Conservation (phyloP, 495 filamentous ascomycete species). For the Gamarada debralockiae region DNA sequence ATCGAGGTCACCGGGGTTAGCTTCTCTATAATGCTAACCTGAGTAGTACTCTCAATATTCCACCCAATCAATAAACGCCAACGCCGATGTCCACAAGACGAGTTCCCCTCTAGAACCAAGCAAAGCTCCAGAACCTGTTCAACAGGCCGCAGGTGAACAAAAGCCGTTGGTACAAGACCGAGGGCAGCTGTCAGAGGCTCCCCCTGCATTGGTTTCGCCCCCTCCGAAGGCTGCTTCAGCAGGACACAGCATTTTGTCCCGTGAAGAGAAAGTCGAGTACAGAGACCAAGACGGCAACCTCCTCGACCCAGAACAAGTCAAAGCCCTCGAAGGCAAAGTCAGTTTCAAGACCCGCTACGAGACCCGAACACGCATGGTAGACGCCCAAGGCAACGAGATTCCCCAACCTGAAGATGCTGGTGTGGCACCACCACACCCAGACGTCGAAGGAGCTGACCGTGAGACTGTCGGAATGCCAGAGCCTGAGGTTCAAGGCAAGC, state of each 20-base stretch:
- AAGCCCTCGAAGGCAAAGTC: conserved; percentile 82
- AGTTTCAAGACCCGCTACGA: conserved; percentile 93
- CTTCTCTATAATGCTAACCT: conserved; percentile 13
- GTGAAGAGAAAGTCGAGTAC: conserved; percentile 88
- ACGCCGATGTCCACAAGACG: conserved; percentile 22
- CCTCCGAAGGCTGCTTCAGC: conserved; percentile 33
- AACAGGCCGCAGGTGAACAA: conserved; percentile 24
- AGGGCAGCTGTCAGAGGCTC: conserved; percentile 21
- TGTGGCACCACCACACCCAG: conserved; percentile 78
- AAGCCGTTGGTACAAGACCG: conserved; percentile 13
- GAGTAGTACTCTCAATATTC: conserved; percentile 30
- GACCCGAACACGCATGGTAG: conserved; percentile 80
- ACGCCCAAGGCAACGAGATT: conserved; percentile 70
- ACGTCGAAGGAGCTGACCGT: conserved; percentile 69
- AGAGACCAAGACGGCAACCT: conserved; percentile 92
- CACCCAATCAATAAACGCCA: conserved; percentile 15
- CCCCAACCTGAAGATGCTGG: conserved; percentile 29
- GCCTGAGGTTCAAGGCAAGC: conserved; percentile 25
- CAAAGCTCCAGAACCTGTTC: conserved; percentile 39
- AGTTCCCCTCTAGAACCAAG: conserved; percentile 22
- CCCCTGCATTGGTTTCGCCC: conserved; percentile 10
- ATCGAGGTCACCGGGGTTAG: conserved; percentile 2
- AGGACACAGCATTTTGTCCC: conserved; percentile 53
- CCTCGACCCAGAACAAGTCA: conserved; percentile 77
- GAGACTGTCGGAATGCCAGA: conserved; percentile 46